Conservation (phyloP, 2,329 filamentous ascomycete genomes). For the Neurospora sp. region DNA sequence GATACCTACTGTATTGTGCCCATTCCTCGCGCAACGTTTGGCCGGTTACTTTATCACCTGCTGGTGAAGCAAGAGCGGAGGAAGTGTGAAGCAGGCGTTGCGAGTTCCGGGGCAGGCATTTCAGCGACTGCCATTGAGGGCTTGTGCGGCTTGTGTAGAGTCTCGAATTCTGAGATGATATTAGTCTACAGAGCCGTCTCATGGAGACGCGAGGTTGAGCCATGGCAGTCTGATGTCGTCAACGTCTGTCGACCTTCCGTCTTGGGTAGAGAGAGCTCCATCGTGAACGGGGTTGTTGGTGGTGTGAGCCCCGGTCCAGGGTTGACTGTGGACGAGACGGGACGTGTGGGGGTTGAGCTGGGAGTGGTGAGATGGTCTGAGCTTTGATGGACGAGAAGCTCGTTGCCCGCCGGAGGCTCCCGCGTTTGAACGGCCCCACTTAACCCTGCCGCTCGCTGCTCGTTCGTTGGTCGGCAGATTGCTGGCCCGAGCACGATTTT, state of each 20-base stretch:
- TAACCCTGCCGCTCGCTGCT: background rate
- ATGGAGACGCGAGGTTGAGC: conserved; percentile 9
- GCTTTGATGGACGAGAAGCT: background rate
- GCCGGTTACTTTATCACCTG: background rate
- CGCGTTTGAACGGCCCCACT: background rate
- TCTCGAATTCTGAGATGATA: conserved; percentile 1
- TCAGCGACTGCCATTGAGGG: conserved; percentile 1
- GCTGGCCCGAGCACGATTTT: conserved; percentile 5
- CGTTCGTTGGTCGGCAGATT: conserved; percentile 5
- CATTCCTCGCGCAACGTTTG: conserved; percentile 20
- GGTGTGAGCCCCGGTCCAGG: conserved; percentile 5
- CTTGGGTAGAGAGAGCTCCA: background rate
- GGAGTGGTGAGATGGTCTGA: background rate
- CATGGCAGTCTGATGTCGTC: conserved; percentile 7
- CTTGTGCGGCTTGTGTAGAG: background rate
- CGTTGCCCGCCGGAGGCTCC: background rate
- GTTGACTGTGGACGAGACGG: background rate
- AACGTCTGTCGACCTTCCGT: background rate
- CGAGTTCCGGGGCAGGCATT: conserved; percentile 1
- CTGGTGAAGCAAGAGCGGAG: background rate
- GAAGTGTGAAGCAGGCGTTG: conserved; percentile 5
- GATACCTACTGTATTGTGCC: conserved; percentile 33
- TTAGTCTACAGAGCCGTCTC: conserved; percentile 10
- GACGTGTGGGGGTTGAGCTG: background rate
- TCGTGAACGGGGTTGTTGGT: conserved; percentile 8